Evolutionary conservation across 441 rosid genomes (phyloP).

Genomic region (Mallotus repandus): DNA sequence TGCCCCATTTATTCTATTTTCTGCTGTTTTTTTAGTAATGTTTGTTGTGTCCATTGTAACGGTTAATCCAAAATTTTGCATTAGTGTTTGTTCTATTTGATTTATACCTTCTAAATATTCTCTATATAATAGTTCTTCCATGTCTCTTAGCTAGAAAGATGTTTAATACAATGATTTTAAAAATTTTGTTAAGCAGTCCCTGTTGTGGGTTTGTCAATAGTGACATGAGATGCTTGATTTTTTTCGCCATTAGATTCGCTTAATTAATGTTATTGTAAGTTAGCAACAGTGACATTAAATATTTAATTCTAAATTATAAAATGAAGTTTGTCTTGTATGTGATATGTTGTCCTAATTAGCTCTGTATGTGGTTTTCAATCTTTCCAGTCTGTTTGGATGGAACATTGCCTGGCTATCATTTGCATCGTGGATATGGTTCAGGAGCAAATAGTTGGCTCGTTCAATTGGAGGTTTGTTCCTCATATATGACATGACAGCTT

Average conservation of each 20-base stretch:
- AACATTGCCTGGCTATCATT: constrained; percentile 92
- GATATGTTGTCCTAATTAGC: constrained; percentile 16
- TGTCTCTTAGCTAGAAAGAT: background rate
- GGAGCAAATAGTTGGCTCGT: constrained; percentile 94
- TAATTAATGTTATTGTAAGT: background rate
- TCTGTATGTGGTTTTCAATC: constrained; percentile 20
- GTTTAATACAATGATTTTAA: background rate
- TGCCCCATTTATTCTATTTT: background rate
- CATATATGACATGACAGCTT: background rate
- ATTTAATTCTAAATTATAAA: background rate
- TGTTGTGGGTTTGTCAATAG: background rate
- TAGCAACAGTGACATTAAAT: background rate
- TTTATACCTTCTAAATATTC: background rate
- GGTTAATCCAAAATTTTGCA: background rate
- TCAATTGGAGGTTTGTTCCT: constrained; percentile 74
- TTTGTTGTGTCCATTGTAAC: background rate
- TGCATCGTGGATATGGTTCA: constrained; percentile 75
- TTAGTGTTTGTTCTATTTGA: background rate
- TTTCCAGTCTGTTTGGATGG: constrained; percentile 93
- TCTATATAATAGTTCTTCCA: background rate
- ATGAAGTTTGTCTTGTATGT: constrained; percentile 7
- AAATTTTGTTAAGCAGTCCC: background rate
- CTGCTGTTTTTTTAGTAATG: background rate
- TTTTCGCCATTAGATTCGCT: background rate
- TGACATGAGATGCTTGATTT: background rate